Percentiles rank a stretch among this genome's conserved stretches.
Evolutionary conservation across 164 flowering plant species (phyloP).

Genomic region (Malania oleifera): DNA sequence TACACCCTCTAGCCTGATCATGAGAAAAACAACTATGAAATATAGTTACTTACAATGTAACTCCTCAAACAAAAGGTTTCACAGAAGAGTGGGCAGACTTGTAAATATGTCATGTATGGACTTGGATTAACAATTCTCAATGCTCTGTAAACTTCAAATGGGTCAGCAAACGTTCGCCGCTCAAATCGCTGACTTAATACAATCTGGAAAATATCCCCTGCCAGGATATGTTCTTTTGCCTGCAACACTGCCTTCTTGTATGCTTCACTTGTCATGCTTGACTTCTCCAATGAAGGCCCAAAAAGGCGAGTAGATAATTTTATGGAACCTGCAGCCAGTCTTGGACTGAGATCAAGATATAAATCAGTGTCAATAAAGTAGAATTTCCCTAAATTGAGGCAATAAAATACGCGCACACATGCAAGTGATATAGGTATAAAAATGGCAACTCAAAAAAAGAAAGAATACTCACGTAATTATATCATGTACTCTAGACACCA

Average conservation of each 20-base stretch:
- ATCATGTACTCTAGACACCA: slow-evolving; percentile 70
- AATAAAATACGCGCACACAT: too few relatives aligned
- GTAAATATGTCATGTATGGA: slow-evolving; percentile 89
- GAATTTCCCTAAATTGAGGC: neutral
- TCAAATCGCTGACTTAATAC: slow-evolving; percentile 96
- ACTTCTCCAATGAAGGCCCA: slow-evolving; percentile 52
- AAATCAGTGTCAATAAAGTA: slow-evolving; percentile 4
- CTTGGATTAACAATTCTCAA: slow-evolving; percentile 93
- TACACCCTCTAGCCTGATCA: slow-evolving; percentile 87
- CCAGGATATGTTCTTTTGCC: slow-evolving; percentile 86
- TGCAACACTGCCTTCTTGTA: slow-evolving; percentile 70
- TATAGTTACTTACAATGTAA: neutral
- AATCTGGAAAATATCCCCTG: slow-evolving; percentile 96
- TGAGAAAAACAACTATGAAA: slow-evolving; percentile 3
- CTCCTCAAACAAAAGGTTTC: neutral
- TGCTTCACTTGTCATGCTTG: slow-evolving; percentile 72
- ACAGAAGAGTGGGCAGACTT: slow-evolving; percentile 31
- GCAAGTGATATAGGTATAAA: too few relatives aligned
- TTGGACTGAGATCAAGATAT: slow-evolving; percentile 50
- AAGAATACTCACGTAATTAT: slow-evolving; percentile 55
- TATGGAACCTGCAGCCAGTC: slow-evolving; percentile 64
- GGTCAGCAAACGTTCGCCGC: slow-evolving; percentile 86
- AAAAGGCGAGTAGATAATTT: slow-evolving; percentile 50
- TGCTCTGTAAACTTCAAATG: slow-evolving; percentile 93
- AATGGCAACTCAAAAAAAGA: too few relatives aligned